These are phyloP conservation scores for Chalciporus pseudorubinellus DNA, from an alignment of 768 basidiomycete genomes.

Conservation along the genomic window DNA sequence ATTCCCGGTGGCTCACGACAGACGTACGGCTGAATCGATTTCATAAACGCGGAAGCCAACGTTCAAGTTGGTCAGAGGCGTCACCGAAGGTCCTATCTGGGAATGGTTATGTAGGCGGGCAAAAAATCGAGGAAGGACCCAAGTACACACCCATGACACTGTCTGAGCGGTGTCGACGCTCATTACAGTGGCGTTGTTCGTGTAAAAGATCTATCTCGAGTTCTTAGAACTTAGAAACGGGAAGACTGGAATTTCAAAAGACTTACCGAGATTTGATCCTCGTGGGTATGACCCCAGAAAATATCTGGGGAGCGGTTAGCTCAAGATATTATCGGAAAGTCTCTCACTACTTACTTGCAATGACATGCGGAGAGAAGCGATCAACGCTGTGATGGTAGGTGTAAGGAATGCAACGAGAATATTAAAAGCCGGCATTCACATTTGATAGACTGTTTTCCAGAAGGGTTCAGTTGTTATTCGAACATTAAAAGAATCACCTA, in stretches of 20 bases:
- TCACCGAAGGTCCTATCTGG: constrained; percentile 68
- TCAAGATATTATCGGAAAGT: neutral
- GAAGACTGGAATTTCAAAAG: neutral
- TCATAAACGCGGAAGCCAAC: constrained; percentile 60
- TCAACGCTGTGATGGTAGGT: constrained; percentile 49
- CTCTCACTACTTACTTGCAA: constrained; percentile 52
- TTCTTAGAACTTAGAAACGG: neutral
- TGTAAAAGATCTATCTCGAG: constrained; percentile 57
- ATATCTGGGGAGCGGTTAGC: constrained; percentile 43
- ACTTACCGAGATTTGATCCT: constrained; percentile 64
- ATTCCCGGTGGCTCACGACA: neutral
- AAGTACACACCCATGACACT: constrained; percentile 45
- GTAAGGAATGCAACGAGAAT: neutral
- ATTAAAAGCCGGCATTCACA: constrained; percentile 28
- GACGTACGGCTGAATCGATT: constrained; percentile 52
- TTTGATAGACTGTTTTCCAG: constrained; percentile 43
- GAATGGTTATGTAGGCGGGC: constrained; percentile 1
- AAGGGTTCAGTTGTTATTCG: constrained; percentile 3
- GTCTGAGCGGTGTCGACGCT: constrained; percentile 55
- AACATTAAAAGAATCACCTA: constrained; percentile 32
- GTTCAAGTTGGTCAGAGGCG: constrained; percentile 69
- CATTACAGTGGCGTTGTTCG: constrained; percentile 65
- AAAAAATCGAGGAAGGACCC: constrained; percentile 3
- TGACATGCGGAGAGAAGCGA: constrained; percentile 76
- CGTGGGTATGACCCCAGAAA: constrained; percentile 79